Percentiles rank a stretch among this genome's conserved stretches.
phyloP scores from a whole-genome alignment of 1,284 basidiomycete species.

The Pisolithus thermaeus region DNA sequence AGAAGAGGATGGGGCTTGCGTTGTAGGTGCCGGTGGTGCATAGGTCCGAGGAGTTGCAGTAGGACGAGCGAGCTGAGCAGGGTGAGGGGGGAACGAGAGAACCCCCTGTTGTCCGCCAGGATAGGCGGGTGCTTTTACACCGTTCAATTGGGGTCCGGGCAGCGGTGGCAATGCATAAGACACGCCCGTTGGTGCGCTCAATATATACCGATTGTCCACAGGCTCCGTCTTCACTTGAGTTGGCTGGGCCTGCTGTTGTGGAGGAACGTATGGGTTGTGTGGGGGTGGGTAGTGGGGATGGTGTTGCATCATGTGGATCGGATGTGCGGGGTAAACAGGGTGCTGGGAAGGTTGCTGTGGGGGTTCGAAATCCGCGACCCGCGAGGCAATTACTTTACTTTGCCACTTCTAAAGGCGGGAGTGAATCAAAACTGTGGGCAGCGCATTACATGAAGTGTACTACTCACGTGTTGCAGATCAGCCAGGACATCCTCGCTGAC shows the following conservation, averaged over 20 bases:
- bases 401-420: conserved; percentile 79
- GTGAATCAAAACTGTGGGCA: neutral
- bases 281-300: conserved; percentile 40
- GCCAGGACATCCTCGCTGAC: conserved; percentile 89
- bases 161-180: conserved; percentile 55
- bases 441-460: conserved; percentile 1
- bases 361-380: conserved; percentile 89
- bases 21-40: conserved; percentile 1
- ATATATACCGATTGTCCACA: conserved; percentile 56
- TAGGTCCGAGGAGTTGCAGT: conserved; percentile 17
- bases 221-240: conserved; percentile 63
- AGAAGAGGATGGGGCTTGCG: conserved; percentile 13
- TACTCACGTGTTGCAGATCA: conserved; percentile 81
- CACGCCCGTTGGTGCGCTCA: conserved; percentile 38
- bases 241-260: conserved; percentile 18
- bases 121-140: conserved; percentile 38
- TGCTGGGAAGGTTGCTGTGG: conserved; percentile 39
- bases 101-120: conserved; percentile 51
- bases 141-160: conserved; percentile 55
- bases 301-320: conserved; percentile 46
- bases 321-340: conserved; percentile 46
- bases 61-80: conserved; percentile 36
- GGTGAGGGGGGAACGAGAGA: conserved; percentile 50
- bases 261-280: conserved; percentile 42
- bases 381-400: conserved; percentile 83